Base-by-base conservation (phyloP, 148 eudicot species). In the Vaccinium myrtillus region DNA sequence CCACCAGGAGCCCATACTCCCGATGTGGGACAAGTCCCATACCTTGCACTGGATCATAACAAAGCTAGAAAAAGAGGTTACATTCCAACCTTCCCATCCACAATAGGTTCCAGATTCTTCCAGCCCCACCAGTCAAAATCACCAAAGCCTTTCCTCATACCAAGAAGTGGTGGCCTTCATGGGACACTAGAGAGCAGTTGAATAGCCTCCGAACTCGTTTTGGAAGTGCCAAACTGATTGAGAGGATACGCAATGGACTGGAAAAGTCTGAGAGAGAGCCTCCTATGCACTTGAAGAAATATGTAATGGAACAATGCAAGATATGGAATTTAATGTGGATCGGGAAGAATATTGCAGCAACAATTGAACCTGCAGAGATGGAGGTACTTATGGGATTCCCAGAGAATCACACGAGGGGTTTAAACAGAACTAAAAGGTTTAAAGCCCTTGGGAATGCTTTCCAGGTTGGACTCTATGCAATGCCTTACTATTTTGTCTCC, bases 241-340 rank as follows among this genome's bases (percentile, higher is more conserved):
- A 94, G 50, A 90, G 98, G 65, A 90, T 95, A 10, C 87, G 92
- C 0, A 87, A 87, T 85, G 91, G 90, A 46, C 85, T 95, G 23
- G 98, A 91, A 73, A 77, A 86, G 8, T 94, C 73, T 53, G 88
- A 74, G 18, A 92, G 84, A 21, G 90, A 89, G 36, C 97, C 94
- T 4, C 95, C 98, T 6, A n/a, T 16, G 0, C 67, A 46, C 18
- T 93, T 92, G 21, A 89, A 93, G 79, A 91, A 90, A 78, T 88
- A 69, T 23, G 86, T 94, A 1, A 71, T 92, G 2, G 90, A 91
- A 6, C 84, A 93, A 61, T 95, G 98, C 81, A 80, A 90, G 9
- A 95, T 91, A 58, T 95, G 98, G 98, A 95, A 95, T 48, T 51
- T 95, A 14, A 92, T 95, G 2, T 95, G 98, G 98, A 94, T 94